Evolutionary conservation across 371 early-diverging fungal species (phyloP), one percentile per base, ranked within the genome.

Genomic region (Syncephalastrum monosporum): DNA sequence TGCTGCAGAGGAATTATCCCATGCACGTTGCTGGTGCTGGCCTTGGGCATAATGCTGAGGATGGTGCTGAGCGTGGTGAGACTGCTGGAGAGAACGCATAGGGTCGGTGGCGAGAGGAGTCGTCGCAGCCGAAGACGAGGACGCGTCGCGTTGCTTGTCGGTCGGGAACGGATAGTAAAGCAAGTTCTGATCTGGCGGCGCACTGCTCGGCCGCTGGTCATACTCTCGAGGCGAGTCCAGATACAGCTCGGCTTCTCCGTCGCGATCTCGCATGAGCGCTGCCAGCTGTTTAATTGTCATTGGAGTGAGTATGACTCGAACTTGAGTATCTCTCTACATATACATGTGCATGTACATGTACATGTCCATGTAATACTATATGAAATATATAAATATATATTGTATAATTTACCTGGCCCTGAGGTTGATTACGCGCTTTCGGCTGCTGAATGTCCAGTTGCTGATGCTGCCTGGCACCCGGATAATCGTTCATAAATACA

Each of bases 391-490:
- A 21, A 21, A 21, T 21, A 25, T 23, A n/a, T 50, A 3, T 29
- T 47, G 46, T 41, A 19, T 58, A 51, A 10, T 44, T 55, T 60
- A 65, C 65, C 61, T 65, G 65, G 24, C 60, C 60, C 50, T 65
- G 65, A 21, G 65, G 65, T 50, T 65, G 65, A 41, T 56, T 65
- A 50, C 65, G 51, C n/a, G 65, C 65, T 50, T 57, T 58, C 5
- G 65, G 65, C 27, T 65, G 65, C 47, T 65, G 65, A 17, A 65
- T 60, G 50, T 60, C 65, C 17, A 53, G 55, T 53, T 61, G 62
- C 38, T 53, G 57, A 14, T 27, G 49, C 50, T 57, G 25, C 21
- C 19, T 38, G 5, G 38, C 8, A 5, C 51, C 38, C 38, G 38
- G 38, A 10, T 33, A 57, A 8, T 57, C 57, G 15, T 33, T 48